Conservation (phyloP, 1,284 basidiomycete species). For the Ceratorhiza oryzae-sativae region DNA sequence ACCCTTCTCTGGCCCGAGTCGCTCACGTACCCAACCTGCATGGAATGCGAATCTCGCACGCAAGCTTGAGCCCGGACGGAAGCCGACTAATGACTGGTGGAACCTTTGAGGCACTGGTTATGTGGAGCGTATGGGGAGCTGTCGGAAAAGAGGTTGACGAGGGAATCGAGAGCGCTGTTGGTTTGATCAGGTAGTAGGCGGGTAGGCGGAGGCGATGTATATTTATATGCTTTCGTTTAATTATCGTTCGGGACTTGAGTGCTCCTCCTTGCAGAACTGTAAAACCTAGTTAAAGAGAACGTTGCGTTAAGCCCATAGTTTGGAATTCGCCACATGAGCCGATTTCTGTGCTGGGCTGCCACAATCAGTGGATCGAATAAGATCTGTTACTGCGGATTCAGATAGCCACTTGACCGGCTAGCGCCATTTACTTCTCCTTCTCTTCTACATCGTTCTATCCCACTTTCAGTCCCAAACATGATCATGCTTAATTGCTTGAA, state of each 20-base stretch:
- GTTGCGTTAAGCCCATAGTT: too few relatives aligned
- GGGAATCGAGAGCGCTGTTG: constrained; percentile 26
- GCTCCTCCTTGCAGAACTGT: too few relatives aligned
- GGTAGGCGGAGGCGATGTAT: not conserved
- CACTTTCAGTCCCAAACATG: not conserved
- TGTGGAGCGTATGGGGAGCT: constrained; percentile 37
- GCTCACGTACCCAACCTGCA: constrained; percentile 51
- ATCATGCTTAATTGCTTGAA: not conserved
- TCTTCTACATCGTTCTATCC: not conserved
- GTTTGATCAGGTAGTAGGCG: constrained; percentile 16
- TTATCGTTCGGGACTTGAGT: not conserved
- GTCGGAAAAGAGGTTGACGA: constrained; percentile 19
- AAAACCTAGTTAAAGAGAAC: too few relatives aligned
- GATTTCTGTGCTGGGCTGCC: too few relatives aligned
- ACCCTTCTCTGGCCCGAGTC: constrained; percentile 57
- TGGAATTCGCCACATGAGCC: too few relatives aligned
- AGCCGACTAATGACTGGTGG: constrained; percentile 36
- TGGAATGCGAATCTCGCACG: constrained; percentile 37
- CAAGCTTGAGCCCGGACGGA: constrained; percentile 34
- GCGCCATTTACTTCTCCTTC: not conserved
- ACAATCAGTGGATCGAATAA: not conserved
- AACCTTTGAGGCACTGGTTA: constrained; percentile 34
- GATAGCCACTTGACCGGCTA: not conserved
- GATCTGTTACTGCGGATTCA: constrained; percentile 10
- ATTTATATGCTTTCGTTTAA: constrained; percentile 2